These are phyloP conservation scores for Penstemon davidsonii DNA, from an alignment of 257 asterid genomes.

Conservation along the genomic window DNA sequence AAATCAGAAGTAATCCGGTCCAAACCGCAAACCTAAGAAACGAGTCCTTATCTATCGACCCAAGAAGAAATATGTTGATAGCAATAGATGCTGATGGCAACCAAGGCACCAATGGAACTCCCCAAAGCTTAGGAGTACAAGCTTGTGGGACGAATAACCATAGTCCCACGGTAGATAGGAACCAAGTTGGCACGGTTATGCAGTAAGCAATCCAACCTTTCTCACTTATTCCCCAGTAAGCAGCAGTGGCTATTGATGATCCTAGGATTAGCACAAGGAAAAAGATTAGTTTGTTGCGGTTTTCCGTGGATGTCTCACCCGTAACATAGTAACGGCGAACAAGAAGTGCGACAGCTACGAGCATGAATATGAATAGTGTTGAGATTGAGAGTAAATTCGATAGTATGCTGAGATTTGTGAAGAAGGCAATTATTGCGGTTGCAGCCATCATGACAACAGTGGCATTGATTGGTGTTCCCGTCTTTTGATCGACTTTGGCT, in stretches of 20 bases:
- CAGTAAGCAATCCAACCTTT: constrained; percentile 53
- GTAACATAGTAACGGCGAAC: constrained; percentile 51
- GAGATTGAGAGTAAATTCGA: constrained; percentile 55
- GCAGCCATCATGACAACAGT: constrained; percentile 48
- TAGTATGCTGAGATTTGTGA: constrained; percentile 51
- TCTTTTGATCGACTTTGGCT: constrained; percentile 51
- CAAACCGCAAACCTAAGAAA: constrained; percentile 52
- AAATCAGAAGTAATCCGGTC: constrained; percentile 43
- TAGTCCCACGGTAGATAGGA: constrained; percentile 43
- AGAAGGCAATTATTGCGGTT: constrained; percentile 60
- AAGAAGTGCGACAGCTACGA: constrained; percentile 57
- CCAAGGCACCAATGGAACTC: constrained; percentile 72
- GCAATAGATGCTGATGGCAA: constrained; percentile 60
- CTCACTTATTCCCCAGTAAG: constrained; percentile 48
- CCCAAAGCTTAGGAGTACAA: constrained; percentile 54
- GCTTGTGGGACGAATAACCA: constrained; percentile 47
- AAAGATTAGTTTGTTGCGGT: constrained; percentile 48
- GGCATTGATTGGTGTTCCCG: constrained; percentile 67
- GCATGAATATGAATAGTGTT: constrained; percentile 59
- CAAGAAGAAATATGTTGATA: constrained; percentile 60
- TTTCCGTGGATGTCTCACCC: constrained; percentile 41
- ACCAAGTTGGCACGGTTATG: constrained; percentile 50
- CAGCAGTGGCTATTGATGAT: constrained; percentile 48
- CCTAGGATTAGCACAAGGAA: constrained; percentile 38
- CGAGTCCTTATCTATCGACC: constrained; percentile 50